phyloP scores from a whole-genome alignment of 371 early-diverging fungal species.

The Dipsacomyces acuminosporus region DNA sequence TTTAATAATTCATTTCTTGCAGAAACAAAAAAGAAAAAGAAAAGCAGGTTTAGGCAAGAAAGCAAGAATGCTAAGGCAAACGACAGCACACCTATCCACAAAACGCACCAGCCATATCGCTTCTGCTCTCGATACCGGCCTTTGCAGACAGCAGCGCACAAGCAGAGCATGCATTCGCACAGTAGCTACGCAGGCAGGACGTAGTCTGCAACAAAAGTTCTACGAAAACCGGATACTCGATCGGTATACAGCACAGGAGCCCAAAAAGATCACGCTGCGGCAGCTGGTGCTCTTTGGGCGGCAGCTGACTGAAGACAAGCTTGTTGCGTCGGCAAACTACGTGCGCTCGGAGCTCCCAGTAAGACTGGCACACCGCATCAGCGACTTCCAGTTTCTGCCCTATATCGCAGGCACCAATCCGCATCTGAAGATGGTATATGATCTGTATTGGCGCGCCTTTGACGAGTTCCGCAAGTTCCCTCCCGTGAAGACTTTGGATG shows the following conservation, averaged over 20 bases:
- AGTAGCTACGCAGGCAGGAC: slow-evolving; percentile 14
- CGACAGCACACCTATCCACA: no score
- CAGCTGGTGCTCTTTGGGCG: slow-evolving; percentile 93
- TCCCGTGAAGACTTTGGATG: slow-evolving; percentile 58
- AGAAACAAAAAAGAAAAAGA: no score
- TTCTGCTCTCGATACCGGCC: no score
- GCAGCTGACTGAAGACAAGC: slow-evolving; percentile 65
- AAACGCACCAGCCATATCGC: no score
- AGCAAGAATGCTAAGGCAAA: no score
- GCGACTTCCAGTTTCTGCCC: slow-evolving; percentile 73
- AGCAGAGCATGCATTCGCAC: no score
- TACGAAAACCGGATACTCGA: slow-evolving; percentile 89
- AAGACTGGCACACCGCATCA: slow-evolving; percentile 80
- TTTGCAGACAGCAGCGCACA: no score
- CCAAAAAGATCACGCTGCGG: slow-evolving; percentile 80
- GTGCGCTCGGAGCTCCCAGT: slow-evolving; percentile 76
- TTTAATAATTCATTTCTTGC: no score
- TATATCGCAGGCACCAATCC: slow-evolving; percentile 82
- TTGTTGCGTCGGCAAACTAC: slow-evolving; percentile 77
- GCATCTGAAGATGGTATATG: slow-evolving; percentile 66
- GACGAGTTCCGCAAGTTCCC: slow-evolving; percentile 63
- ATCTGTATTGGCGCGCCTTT: slow-evolving; percentile 79
- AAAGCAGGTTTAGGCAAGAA: no score
- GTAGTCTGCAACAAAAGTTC: slow-evolving; percentile 65
- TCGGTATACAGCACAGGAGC: slow-evolving; percentile 68